These are phyloP conservation scores for Athelia psychrophila DNA, from an alignment of 1,284 basidiomycete species.

Conservation along the genomic window DNA sequence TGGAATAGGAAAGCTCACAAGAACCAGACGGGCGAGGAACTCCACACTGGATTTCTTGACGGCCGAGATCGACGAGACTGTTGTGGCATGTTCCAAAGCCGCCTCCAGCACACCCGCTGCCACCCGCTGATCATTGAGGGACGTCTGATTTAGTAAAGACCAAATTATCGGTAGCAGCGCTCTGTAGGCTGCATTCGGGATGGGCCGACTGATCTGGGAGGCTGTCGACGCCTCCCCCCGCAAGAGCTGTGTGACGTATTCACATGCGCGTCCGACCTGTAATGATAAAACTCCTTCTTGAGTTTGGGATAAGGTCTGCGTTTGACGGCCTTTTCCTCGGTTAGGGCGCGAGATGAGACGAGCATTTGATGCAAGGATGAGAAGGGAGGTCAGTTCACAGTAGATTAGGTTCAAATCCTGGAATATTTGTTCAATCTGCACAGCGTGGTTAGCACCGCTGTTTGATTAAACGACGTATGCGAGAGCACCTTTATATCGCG, in stretches of 20 bases:
- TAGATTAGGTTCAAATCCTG: slow-evolving; percentile 74
- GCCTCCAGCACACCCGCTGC: slow-evolving; percentile 44
- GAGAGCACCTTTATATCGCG: slow-evolving; percentile 54
- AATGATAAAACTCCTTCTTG: slow-evolving; percentile 25
- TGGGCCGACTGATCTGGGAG: slow-evolving; percentile 38
- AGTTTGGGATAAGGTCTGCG: slow-evolving; percentile 8
- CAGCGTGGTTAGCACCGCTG: background rate
- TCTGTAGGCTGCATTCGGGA: slow-evolving; percentile 63
- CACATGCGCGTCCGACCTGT: slow-evolving; percentile 55
- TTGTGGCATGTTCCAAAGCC: slow-evolving; percentile 57
- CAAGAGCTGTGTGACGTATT: slow-evolving; percentile 72
- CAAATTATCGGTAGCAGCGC: slow-evolving; percentile 82
- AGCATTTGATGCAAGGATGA: slow-evolving; percentile 42
- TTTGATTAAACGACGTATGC: slow-evolving; percentile 6
- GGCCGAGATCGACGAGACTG: slow-evolving; percentile 51
- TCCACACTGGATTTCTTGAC: slow-evolving; percentile 66
- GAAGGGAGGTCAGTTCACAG: slow-evolving; percentile 71
- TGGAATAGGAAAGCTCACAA: slow-evolving; percentile 45
- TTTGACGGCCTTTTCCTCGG: background rate
- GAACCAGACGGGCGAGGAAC: slow-evolving; percentile 65
- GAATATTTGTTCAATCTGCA: slow-evolving; percentile 56
- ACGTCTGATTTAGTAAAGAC: slow-evolving; percentile 61
- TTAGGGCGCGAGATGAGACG: slow-evolving; percentile 8
- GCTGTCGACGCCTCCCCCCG: slow-evolving; percentile 45
- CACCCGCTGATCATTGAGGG: slow-evolving; percentile 19